Conservation (phyloP, 768 basidiomycete species). For the Leccinum obscurum region DNA sequence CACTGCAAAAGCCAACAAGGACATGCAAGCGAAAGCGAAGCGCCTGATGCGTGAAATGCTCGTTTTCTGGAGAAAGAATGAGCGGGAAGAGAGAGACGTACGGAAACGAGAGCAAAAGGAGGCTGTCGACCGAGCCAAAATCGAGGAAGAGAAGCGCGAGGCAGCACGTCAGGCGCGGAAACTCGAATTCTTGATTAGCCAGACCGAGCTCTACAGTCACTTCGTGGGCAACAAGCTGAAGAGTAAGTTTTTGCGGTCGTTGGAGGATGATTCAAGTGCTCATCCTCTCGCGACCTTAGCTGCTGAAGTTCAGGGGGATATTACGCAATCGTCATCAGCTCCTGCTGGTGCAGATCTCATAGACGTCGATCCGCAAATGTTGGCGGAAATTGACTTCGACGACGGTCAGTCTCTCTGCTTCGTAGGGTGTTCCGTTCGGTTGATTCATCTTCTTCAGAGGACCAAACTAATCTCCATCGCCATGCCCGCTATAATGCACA, state of each 20-base stretch:
- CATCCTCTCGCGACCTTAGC: conserved; percentile 44
- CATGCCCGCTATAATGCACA: conserved; percentile 91
- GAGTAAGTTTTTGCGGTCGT: conserved; percentile 49
- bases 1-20: conserved; percentile 77
- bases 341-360: conserved; percentile 60
- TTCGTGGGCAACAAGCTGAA: conserved; percentile 97
- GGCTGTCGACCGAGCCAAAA: conserved; percentile 79
- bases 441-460: conserved; percentile 51
- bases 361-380: conserved; percentile 49
- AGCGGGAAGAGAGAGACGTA: conserved; percentile 92
- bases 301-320: conserved; percentile 71
- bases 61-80: conserved; percentile 97
- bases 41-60: conserved; percentile 95
- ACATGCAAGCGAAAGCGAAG: conserved; percentile 81
- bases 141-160: conserved; percentile 93
- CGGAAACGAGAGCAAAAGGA: conserved; percentile 95
- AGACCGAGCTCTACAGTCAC: conserved; percentile 98
- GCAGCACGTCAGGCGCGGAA: conserved; percentile 92
- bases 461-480: conserved; percentile 78
- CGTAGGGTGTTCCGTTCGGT: background rate
- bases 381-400: conserved; percentile 87
- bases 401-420: conserved; percentile 58
- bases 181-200: conserved; percentile 97
- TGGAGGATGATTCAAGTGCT: conserved; percentile 16
- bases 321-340: conserved; percentile 38